Base-by-base conservation (phyloP, 257 asterid genomes). In the Scutellaria minor region DNA sequence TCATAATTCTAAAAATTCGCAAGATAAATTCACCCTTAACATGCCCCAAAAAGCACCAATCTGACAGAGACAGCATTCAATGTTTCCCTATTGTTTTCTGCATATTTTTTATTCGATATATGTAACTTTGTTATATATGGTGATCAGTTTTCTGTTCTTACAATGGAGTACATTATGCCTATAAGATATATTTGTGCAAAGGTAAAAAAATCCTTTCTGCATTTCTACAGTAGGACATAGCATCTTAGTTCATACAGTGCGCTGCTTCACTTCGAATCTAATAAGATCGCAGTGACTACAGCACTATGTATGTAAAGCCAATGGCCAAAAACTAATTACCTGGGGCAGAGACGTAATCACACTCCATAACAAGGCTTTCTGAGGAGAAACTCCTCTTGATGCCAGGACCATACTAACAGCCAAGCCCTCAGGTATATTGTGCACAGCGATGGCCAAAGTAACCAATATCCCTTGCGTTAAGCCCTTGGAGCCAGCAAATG, bases 401-500 rank as follows among this genome's bases (percentile, higher is more conserved):
- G 97, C 90, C 70, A 95, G 96, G 79, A 95, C 98, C 99, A 95
- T 88, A 81, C 99, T 95, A 67, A 95, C 99, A 82, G 99, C 98
- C 72, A 95, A 86, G 31, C 99, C 99, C 86, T 95, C 99, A 0
- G 99, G 99, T 78, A 95, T 95, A 52, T 95, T 95, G 84, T 95
- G 99, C 79, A 95, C 98, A n/a, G 99, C 98, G 61, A 95, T 95
- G 72, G 99, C 99, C 78, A 89, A 80, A n/a, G 99, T 92, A 58
- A 95, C 89, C 84, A 95, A 78, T 64, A 95, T 58, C 64, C 99
- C 99, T 78, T 95, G 97, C 6, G 98, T 85, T 78, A 95, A 78
- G 46, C 99, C 99, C 81, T 90, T 92, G 35, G 99, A 91, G 58
- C 99, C 97, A 71, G 99, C 99, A 82, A 92, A 95, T 51, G 99